Base-by-base conservation (phyloP, 78 protist species). In the Dictyostelium brefeldianum region DNA sequence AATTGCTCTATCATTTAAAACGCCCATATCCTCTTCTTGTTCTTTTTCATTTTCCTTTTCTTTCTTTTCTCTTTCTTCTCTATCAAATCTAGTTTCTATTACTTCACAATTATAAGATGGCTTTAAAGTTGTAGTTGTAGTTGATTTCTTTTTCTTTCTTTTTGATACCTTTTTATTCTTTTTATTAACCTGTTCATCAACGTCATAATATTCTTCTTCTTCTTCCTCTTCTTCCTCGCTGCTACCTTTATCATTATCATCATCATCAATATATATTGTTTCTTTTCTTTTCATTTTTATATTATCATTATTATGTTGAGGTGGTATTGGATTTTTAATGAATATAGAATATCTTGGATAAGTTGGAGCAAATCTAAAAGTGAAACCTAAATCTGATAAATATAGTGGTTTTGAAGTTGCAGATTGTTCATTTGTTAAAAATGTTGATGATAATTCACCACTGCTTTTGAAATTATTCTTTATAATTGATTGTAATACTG, bases 361-460 rank as follows among this genome's bases (percentile, higher is more conserved):
- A 15, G 89, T 81, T n/a, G 89, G 78, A 8, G 79, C 73, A 56
- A 81, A 81, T n/a, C 73, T 65, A 69, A 48, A 69, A 50, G 69
- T 81, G 36, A 65, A 81, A 0, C 89, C 56, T 7, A 81, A 18
- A 27, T 69, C 57, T 3, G 78, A 20, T 47, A 81, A 29, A 31
- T 64, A 81, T 22, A 48, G 53, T 36, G 57, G 69, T n/a, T 81
- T 81, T 17, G 83, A 51, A 18, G 80, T 29, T 18, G 57, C 6
- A 31, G 89, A 53, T 81, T 51, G 43, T 27, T 69, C 89, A 14
- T n/a, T n/a, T 18, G 89, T 31, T 31, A 48, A 51, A 27, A 12
- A 17, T 15, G 79, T 67, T 29, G 27, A 57, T 14, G 18, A 6
- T 65, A 47, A 51, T 62, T 31, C n/a, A 10, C 65, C 46, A 36